These are phyloP conservation scores for Penstemon newberryi DNA, from an alignment of 257 asterid species.

Conservation along the genomic window DNA sequence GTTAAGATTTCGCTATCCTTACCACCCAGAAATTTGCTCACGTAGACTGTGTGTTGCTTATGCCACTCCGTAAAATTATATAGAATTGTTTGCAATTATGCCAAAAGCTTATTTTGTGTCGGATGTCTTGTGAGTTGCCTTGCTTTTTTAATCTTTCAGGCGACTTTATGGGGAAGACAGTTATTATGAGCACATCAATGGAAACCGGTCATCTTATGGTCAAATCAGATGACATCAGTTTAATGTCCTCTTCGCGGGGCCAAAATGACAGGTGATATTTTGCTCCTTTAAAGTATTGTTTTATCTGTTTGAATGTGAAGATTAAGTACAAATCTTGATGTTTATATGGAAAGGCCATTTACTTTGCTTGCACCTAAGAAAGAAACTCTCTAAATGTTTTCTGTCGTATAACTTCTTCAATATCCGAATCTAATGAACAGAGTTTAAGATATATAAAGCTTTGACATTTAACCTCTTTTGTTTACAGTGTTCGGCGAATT, in stretches of 20 bases:
- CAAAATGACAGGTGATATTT: slow-evolving; percentile 27
- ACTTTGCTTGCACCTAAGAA: neutral
- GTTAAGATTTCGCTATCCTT: neutral
- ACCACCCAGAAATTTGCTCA: slow-evolving; percentile 4
- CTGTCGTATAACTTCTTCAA: neutral
- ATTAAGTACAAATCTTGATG: neutral
- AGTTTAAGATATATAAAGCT: slow-evolving; percentile 1
- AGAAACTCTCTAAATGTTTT: neutral
- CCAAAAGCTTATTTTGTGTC: neutral
- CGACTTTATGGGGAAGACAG: slow-evolving; percentile 66
- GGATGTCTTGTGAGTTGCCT: neutral
- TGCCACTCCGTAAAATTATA: neutral
- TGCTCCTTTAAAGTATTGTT: neutral
- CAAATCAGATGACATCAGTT: slow-evolving; percentile 37
- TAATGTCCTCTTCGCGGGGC: neutral
- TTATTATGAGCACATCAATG: slow-evolving; percentile 50
- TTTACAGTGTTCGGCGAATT: neutral
- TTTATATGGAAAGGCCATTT: neutral
- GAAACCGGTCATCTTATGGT: slow-evolving; percentile 30
- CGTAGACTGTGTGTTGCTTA: neutral
- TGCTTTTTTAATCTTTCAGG: slow-evolving; percentile 38
- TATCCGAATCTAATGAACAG: neutral
- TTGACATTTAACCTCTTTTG: neutral
- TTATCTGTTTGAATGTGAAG: neutral
- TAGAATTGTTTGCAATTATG: neutral